Conservation (phyloP, 2,329 filamentous ascomycete species). For the Stemphylium beticola region DNA sequence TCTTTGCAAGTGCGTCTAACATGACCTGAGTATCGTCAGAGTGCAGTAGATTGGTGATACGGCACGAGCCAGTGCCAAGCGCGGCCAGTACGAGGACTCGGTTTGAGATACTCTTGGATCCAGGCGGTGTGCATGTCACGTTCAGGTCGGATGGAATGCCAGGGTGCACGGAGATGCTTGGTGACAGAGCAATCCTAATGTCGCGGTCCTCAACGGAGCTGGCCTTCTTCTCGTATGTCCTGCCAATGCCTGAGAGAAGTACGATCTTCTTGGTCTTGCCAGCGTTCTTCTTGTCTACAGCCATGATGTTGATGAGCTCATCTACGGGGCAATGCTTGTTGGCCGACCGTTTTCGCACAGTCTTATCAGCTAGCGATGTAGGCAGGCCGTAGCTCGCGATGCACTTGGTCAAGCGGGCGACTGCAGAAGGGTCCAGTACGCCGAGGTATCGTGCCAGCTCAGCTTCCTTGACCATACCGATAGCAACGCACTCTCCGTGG, state of each 20-base stretch:
- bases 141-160: conserved; percentile 70
- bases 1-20: conserved; percentile 84
- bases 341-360: conserved; percentile 79
- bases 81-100: conserved; percentile 92
- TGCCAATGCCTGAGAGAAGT: conserved; percentile 86
- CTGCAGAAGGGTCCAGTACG: conserved; percentile 81
- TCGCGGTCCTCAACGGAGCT: conserved; percentile 86
- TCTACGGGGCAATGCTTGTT: conserved; percentile 89
- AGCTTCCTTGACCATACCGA: conserved; percentile 98
- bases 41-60: conserved; percentile 89
- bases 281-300: conserved; percentile 98
- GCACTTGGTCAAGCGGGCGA: conserved; percentile 89
- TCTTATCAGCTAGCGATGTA: conserved; percentile 81
- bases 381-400: conserved; percentile 93
- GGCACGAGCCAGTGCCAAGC: conserved; percentile 82
- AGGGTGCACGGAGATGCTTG: conserved; percentile 75
- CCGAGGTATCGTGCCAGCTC: conserved; percentile 90
- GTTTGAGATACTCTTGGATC: conserved; percentile 98
- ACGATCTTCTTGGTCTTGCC: conserved; percentile 96
- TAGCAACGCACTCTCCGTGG: conserved; percentile 93
- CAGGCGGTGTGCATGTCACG: conserved; percentile 83
- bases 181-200: conserved; percentile 82
- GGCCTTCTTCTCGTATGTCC: conserved; percentile 84
- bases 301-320: conserved; percentile 88
- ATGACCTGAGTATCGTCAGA: conserved; percentile 98